Conservation (phyloP, 345 rosid genomes). For the Camelina laxa region DNA sequence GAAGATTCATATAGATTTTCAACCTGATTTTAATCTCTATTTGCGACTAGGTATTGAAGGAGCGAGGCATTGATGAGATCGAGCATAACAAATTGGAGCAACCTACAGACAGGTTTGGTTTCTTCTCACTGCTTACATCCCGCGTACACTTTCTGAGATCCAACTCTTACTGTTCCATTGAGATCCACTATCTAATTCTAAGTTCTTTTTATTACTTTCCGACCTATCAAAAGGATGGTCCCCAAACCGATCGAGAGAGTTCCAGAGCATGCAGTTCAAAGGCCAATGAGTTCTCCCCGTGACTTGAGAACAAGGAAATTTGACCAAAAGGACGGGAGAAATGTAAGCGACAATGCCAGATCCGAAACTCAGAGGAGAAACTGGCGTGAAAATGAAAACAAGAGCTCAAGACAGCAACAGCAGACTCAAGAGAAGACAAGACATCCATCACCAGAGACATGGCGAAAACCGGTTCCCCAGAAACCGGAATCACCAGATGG, state of each 20-base stretch:
- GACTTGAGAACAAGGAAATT: conserved; percentile 57
- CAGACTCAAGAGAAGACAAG: conserved; percentile 57
- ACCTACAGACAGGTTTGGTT: conserved; percentile 58
- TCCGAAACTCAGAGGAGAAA: conserved; percentile 60
- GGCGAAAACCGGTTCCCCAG: conserved; percentile 66
- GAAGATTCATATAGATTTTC: too few relatives aligned
- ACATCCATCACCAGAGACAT: conserved; percentile 79
- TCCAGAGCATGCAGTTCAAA: conserved; percentile 51
- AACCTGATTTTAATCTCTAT: too few relatives aligned
- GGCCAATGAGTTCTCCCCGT: conserved; percentile 45
- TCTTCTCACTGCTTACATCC: conserved; percentile 1
- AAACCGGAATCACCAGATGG: conserved; percentile 62
- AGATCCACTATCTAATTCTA: conserved; percentile 12
- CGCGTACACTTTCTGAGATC: neutral
- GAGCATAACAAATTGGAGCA: conserved; percentile 52
- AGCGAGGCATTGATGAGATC: conserved; percentile 60
- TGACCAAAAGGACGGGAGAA: conserved; percentile 59
- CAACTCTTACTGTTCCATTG: conserved; percentile 9
- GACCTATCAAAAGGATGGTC: conserved; percentile 49
- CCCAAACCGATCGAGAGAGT: conserved; percentile 52
- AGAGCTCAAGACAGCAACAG: conserved; percentile 49
- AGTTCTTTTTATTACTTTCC: neutral
- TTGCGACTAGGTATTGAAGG: conserved; percentile 66
- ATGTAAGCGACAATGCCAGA: conserved; percentile 49
- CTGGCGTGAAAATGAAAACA: conserved; percentile 60